Evolutionary conservation across 306 rosid genomes (phyloP).

Genomic region (Glycyrrhiza uralensis): DNA sequence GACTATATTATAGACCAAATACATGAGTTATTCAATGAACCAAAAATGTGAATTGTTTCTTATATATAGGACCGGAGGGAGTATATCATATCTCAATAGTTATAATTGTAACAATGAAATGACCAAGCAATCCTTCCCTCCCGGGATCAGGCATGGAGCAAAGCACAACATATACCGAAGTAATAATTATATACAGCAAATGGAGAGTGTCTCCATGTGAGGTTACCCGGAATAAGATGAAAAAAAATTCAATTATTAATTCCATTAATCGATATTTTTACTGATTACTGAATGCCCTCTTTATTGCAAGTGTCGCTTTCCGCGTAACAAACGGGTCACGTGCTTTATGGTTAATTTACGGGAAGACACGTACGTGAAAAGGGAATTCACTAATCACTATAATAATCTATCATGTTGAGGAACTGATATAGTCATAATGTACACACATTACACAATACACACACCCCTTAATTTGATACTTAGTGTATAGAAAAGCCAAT

Average conservation of each 20-base stretch:
- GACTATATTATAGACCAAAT: no score
- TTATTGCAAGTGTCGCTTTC: slow-evolving; percentile 23
- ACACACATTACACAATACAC: neutral
- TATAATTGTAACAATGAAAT: neutral
- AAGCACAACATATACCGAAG: neutral
- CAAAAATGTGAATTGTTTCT: no score
- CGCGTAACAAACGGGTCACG: neutral
- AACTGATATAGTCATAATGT: no score
- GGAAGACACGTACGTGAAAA: no score
- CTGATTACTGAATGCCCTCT: neutral
- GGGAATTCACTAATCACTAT: no score
- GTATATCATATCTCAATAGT: neutral
- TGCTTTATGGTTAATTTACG: neutral
- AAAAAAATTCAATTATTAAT: neutral
- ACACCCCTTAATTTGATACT: neutral
- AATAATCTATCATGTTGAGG: no score
- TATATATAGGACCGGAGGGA: no score
- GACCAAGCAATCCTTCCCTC: neutral
- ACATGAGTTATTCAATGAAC: no score
- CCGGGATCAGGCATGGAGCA: neutral
- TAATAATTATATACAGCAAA: neutral
- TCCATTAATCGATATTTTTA: neutral
- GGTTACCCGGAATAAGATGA: neutral
- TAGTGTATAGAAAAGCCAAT: no score
- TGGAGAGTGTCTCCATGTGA: neutral